Base-by-base conservation (phyloP, 495 filamentous ascomycete species). In the Aspergillus campestris region DNA sequence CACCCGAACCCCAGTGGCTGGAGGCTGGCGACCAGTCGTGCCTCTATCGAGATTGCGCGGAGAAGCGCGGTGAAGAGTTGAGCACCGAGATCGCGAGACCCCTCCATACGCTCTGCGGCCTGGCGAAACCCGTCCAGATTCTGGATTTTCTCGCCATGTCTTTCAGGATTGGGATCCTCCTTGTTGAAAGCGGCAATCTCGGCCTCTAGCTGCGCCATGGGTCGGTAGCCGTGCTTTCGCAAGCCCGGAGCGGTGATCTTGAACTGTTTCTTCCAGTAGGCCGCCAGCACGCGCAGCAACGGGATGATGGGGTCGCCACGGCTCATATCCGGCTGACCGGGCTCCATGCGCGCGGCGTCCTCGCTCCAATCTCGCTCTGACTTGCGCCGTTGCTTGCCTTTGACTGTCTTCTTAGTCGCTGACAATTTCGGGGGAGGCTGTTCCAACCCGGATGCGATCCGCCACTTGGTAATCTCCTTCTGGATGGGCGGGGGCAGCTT, bases 1-100 rank as follows among this genome's bases (percentile, higher is more conserved):
- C 87, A 96, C 2, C 89, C 89, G 61, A 95, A 95, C 2, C 94
- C 92, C 0, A 88, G 59, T 11, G 92, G 84, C 50, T 97, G 92
- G 8, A 99, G 63, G 60, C 77, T 95, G 10, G 82, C 81, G 8
- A 96, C 81, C 53, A 97, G 67, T 34, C 89, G 73, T 13, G 85
- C 78, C 48, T 95, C 87, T 9, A 95, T 67, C 0, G 83, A 85
- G 12, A 99, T 55, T 4, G 81, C 90, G 47, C 94, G 74, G n/a
- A 96, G 59, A 15, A 99, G 64, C 7, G 88, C 87, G 0, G 88
- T 92, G 50, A 99, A 97, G 0, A 99, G 77, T 60, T 95, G 88
- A 2, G 84, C 84, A 5, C 88, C 90, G 12, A 92, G 73, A 60
- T 97, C 92, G 38, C 89, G 77, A 51, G 87, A 95, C 0, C 92